Evolutionary conservation across 352 stramenopile species (phyloP).

Genomic region (Saprolegnia diclina): DNA sequence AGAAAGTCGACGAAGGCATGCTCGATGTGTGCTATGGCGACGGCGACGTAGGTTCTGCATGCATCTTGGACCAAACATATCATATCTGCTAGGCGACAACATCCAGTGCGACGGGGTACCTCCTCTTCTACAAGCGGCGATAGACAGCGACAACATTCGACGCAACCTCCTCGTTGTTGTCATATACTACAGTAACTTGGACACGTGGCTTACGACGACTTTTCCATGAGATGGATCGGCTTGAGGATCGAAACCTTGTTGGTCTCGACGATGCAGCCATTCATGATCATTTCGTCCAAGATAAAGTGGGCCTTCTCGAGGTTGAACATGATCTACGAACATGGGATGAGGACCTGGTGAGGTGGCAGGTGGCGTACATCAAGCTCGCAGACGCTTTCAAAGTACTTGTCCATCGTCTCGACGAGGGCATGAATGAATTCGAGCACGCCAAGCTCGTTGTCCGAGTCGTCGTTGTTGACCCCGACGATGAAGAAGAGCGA

Average conservation of each 20-base stretch:
- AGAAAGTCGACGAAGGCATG: conserved; percentile 23
- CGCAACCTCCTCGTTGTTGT: background rate
- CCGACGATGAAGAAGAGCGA: conserved; percentile 99
- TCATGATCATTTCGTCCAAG: conserved; percentile 97
- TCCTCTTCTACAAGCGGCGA: conserved; percentile 23
- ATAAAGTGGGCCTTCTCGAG: conserved; percentile 89
- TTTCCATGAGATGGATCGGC: conserved; percentile 98
- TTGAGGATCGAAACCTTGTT: conserved; percentile 99
- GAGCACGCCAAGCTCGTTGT: conserved; percentile 99
- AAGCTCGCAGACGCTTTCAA: conserved; percentile 94
- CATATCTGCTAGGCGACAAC: conserved; percentile 3
- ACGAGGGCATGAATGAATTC: conserved; percentile 99
- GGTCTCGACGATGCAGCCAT: conserved; percentile 98
- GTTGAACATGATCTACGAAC: conserved; percentile 87
- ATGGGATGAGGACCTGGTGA: background rate
- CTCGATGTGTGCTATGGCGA: conserved; percentile 15
- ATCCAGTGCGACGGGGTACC: conserved; percentile 20
- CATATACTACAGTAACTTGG: background rate
- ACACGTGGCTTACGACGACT: conserved; percentile 58
- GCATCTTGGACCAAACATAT: background rate
- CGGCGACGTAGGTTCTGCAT: background rate
- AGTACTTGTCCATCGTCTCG: conserved; percentile 99
- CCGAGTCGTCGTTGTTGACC: conserved; percentile 92
- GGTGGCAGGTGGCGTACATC: conserved; percentile 48
- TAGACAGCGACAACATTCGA: conserved; percentile 1